phyloP scores from a whole-genome alignment of 495 filamentous ascomycete genomes.

The Daldinia concentrica region DNA sequence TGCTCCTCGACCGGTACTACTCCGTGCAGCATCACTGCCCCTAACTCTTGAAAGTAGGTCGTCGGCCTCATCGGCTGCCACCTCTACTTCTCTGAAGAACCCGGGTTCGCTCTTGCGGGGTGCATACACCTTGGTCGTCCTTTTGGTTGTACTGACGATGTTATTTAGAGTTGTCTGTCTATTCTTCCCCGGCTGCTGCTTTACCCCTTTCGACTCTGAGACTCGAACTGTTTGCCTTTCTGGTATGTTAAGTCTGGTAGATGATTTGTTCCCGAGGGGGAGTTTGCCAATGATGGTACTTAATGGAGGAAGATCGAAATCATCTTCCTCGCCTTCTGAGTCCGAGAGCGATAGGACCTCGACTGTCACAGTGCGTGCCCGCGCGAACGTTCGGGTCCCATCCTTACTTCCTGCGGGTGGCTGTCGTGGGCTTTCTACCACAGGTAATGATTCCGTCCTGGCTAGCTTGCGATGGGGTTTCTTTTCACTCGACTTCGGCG shows the following conservation, averaged over 20 bases:
- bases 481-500: slow-evolving; percentile 32
- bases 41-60: slow-evolving; percentile 1
- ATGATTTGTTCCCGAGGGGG: not conserved
- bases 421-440: slow-evolving; percentile 13
- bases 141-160: slow-evolving; percentile 18
- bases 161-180: slow-evolving; percentile 31
- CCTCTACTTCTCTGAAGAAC: slow-evolving; percentile 49
- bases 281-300: slow-evolving; percentile 25
- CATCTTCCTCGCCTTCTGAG: slow-evolving; percentile 44
- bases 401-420: slow-evolving; percentile 14
- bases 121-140: slow-evolving; percentile 43
- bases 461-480: slow-evolving; percentile 37
- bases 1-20: not conserved
- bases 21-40: not conserved
- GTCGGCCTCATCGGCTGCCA: slow-evolving; percentile 44
- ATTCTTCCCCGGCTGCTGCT: not conserved
- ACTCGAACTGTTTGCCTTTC: not conserved
- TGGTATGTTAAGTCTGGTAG: not conserved
- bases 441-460: slow-evolving; percentile 38
- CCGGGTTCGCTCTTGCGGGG: slow-evolving; percentile 46
- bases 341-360: slow-evolving; percentile 48
- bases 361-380: slow-evolving; percentile 58
- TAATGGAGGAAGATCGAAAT: slow-evolving; percentile 38
- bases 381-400: slow-evolving; percentile 46
- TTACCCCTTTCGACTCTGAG: not conserved